These are phyloP conservation scores for Quercus rubra DNA, from an alignment of 306 rosid species.

Conservation along the genomic window DNA sequence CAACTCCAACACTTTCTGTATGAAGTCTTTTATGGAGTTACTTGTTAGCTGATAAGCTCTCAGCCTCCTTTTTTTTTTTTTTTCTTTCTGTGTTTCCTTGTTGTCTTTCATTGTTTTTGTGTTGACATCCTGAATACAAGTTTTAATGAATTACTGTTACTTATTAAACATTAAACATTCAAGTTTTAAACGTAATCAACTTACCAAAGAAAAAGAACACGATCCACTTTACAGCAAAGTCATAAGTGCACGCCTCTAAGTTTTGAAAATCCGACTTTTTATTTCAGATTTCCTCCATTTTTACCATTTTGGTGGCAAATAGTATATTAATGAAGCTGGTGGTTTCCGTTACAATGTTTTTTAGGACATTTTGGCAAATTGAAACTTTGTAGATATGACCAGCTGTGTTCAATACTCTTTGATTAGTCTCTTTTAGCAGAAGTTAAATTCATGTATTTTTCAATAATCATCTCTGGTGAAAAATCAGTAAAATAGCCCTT, in stretches of 20 bases:
- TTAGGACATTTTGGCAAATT: neutral
- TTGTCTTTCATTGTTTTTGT: too few relatives aligned
- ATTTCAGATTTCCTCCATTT: neutral
- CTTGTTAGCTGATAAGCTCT: too few relatives aligned
- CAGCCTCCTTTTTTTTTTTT: too few relatives aligned
- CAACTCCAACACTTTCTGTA: too few relatives aligned
- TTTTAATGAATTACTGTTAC: too few relatives aligned
- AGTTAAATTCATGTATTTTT: slow-evolving; percentile 45
- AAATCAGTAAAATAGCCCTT: slow-evolving; percentile 75
- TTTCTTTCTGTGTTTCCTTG: too few relatives aligned
- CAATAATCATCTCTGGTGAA: slow-evolving; percentile 65
- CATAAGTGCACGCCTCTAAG: slow-evolving; percentile 19
- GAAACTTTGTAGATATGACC: neutral
- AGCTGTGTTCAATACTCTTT: neutral
- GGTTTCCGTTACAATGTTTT: neutral
- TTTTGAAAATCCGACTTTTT: neutral
- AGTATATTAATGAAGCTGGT: neutral
- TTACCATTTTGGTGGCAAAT: slow-evolving; percentile 19
- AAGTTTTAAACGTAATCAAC: slow-evolving; percentile 27
- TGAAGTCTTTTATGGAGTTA: too few relatives aligned
- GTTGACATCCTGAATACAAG: too few relatives aligned
- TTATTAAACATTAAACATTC: too few relatives aligned
- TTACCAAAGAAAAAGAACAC: slow-evolving; percentile 2
- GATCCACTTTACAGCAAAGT: slow-evolving; percentile 27
- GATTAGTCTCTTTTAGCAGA: slow-evolving; percentile 30